Base-by-base conservation (phyloP, 2,329 filamentous ascomycete species). In the Triangularia verruculosa region DNA sequence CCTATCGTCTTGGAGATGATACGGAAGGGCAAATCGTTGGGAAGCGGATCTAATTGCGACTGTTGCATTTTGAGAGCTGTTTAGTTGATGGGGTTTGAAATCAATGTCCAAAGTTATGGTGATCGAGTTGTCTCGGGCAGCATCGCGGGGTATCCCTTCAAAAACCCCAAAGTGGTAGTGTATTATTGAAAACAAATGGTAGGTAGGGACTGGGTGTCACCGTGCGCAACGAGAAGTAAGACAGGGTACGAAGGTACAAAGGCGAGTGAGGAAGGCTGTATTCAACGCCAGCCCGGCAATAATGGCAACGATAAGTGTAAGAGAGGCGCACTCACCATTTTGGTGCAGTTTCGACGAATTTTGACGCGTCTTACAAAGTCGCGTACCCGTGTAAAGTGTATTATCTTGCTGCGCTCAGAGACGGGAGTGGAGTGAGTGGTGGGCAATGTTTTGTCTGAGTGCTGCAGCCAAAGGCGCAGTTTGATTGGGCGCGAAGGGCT, bases 1-100 rank as follows among this genome's bases (percentile, higher is more conserved):
- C 95, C 95, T 71, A 99, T 97, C 13, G 95, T 99, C 76, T 95
- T 95, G 65, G 95, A 98, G 72, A 99, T 86, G 73, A 99, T 89
- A 68, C 94, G 88, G 77, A 99, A 99, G 59, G 95, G 95, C 57
- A 99, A 83, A 73, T 97, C 87, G 66, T 73, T 81, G 24, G 95
- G 95, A 58, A 98, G 81, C 69, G 94, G 93, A 73, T 93, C 93
- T 70, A 93, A 80, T 79, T 99, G 95, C 69, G 93, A 96, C 84
- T 96, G 83, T 72, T 82, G 82, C 80, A 87, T 86, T 61, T 70
- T 73, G 65, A 62, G 61, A 57, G 27, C 24, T 57, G 57, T 47
- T 66, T 62, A 61, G 63, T 66, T 64, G 62, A 65, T 67, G 61
- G 60, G 60, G 54, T 32, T 55, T 17, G 34, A 34, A 54, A 12